Base-by-base conservation (phyloP, 805 yeast species). In the Wickerhamomyces subpelliculosus region DNA sequence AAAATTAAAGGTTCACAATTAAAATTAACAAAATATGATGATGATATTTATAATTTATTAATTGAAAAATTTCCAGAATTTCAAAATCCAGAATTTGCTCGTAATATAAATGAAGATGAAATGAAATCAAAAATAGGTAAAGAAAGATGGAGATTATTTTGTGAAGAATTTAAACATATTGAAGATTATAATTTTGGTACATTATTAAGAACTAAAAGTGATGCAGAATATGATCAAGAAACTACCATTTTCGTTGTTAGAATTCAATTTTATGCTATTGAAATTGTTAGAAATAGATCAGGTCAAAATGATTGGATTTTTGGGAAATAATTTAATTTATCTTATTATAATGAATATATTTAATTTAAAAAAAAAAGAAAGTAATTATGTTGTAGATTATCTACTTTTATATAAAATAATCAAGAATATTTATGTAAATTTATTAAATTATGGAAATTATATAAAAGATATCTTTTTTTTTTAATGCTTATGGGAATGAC, bases 151-250 rank as follows among this genome's bases (percentile, higher is more conserved):
- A 84, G 97, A 73, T 67, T 63, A 19, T 93, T 80, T 59, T 78
- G 90, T 65, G 84, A 80, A 55, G 68, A 75, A 44, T 93, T 87
- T 66, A 95, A 93, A 58, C 74, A 80, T 38, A 73, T 93, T 41
- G 93, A 84, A 45, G 97, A 93, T 64, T 93, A 74, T 67, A 93
- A 93, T 65, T 93, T 93, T 60, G 99, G 99, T 46, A 89, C 97
- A 14, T 68, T 93, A 49, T 68, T 93, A 53, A 81, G 99, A 70
- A 65, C 75, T n/a, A 78, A 75, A 47, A 60, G 84, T 27, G 60
- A 64, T 34, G 80, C 70, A 23, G 96, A 86, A 61, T 93, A 93
- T 62, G 75, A 76, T 34, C 86, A 90, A 65, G 75, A 78, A 33
- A 78, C 82, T 41, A 85, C 97, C 33, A 84, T 88, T 37, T 90